phyloP scores from a whole-genome alignment of 1,139 yeast species.

The Hanseniaspora sp. region DNA sequence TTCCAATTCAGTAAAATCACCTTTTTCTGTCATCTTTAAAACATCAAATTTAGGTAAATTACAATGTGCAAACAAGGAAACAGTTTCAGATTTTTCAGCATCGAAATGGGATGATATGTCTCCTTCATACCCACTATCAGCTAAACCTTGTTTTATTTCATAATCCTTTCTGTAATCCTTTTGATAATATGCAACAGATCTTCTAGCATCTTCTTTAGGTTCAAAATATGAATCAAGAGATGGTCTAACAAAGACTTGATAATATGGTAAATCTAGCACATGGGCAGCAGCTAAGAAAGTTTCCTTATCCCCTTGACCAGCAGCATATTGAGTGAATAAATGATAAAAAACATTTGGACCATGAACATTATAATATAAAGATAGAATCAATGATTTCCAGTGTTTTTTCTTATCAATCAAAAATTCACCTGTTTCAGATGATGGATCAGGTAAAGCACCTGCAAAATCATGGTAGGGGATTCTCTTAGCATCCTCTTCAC shows the following conservation, averaged over 20 bases:
- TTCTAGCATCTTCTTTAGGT: conserved; percentile 21
- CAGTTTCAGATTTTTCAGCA: background rate
- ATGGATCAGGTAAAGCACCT: conserved; percentile 51
- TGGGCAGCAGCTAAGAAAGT: conserved; percentile 57
- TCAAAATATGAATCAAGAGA: conserved; percentile 11
- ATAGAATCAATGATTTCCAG: conserved; percentile 39
- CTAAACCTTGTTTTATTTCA: background rate
- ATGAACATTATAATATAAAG: conserved; percentile 48
- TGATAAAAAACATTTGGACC: conserved; percentile 55
- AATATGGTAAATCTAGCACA: conserved; percentile 39
- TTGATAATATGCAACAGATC: conserved; percentile 29
- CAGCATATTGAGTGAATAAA: conserved; percentile 52
- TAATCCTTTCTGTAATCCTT: conserved; percentile 28
- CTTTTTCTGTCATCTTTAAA: conserved; percentile 14
- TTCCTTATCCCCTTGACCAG: conserved; percentile 66
- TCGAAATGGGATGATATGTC: background rate
- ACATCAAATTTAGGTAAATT: conserved; percentile 29
- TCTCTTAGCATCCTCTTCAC: conserved; percentile 24
- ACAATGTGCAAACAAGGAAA: conserved; percentile 28
- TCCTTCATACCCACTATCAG: background rate
- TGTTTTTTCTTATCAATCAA: conserved; percentile 45
- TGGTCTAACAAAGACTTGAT: conserved; percentile 35
- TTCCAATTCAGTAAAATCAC: conserved; percentile 18
- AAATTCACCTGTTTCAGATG: conserved; percentile 56
- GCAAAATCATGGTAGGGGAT: conserved; percentile 43